phyloP scores from a whole-genome alignment of 345 rosid species.

The Toxicodendron radicans region DNA sequence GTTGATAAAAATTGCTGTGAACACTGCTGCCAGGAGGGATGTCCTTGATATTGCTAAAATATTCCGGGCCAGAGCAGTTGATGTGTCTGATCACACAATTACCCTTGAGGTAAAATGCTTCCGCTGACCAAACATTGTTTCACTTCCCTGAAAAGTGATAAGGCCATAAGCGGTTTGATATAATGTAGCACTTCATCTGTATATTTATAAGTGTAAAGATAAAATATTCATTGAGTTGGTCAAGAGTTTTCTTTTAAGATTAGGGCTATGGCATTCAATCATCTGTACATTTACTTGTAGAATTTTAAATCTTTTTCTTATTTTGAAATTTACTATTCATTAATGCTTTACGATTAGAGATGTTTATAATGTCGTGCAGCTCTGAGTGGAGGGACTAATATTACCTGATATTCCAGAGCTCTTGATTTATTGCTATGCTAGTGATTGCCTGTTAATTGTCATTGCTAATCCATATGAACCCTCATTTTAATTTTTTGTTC shows the following conservation, averaged over 20 bases:
- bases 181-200: background rate
- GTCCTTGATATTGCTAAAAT: slow-evolving; percentile 70
- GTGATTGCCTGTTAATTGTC: background rate
- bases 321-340: background rate
- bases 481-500: background rate
- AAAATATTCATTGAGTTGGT: background rate
- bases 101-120: slow-evolving; percentile 55
- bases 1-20: slow-evolving; percentile 66
- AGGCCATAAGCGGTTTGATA: background rate
- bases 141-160: background rate
- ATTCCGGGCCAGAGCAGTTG: slow-evolving; percentile 73
- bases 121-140: background rate
- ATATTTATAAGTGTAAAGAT: background rate
- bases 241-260: background rate
- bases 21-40: slow-evolving; percentile 62
- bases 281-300: too few species aligned
- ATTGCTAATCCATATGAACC: background rate
- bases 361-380: background rate
- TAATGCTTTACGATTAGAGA: background rate
- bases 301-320: background rate
- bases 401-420: background rate
- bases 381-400: background rate
- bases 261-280: too few species aligned
- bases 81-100: slow-evolving; percentile 74
- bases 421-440: background rate